A percentile compares a stretch with the other conserved stretches of the same genome.
phyloP scores from a whole-genome alignment of 176 grass and related monocot species.

The Eragrostis curvula region DNA sequence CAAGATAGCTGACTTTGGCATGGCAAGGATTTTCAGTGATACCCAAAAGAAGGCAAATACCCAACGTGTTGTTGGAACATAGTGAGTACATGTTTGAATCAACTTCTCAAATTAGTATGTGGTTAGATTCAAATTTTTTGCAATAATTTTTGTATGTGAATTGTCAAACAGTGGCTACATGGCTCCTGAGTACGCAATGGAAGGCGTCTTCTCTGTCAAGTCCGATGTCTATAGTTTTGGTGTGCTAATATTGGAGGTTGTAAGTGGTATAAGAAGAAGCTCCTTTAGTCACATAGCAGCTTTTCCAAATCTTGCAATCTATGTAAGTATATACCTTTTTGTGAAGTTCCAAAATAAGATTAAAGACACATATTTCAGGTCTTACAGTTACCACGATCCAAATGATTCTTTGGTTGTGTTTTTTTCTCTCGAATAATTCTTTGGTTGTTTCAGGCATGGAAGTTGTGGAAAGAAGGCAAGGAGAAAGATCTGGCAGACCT shows the following conservation, averaged over 20 bases:
- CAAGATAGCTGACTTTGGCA: slow-evolving; percentile 63
- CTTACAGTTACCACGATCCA: too few relatives aligned
- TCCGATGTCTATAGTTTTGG: slow-evolving; percentile 58
- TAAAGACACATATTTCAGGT: neutral
- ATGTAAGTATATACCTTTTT: slow-evolving; percentile 38
- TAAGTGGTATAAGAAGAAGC: slow-evolving; percentile 43
- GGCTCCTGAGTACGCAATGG: slow-evolving; percentile 57
- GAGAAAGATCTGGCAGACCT: slow-evolving; percentile 35
- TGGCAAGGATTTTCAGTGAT: slow-evolving; percentile 48
- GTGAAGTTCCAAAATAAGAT: neutral
- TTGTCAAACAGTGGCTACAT: slow-evolving; percentile 42
- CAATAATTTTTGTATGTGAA: neutral
- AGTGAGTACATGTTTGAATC: slow-evolving; percentile 11
- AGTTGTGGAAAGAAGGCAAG: slow-evolving; percentile 52
- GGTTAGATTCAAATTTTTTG: neutral
- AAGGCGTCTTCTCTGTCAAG: slow-evolving; percentile 52
- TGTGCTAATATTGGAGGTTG: slow-evolving; percentile 51
- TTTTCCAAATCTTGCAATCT: slow-evolving; percentile 40
- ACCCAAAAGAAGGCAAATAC: slow-evolving; percentile 40
- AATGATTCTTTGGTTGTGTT: neutral
- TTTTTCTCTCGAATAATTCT: neutral
- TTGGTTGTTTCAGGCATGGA: slow-evolving; percentile 37
- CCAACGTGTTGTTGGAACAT: slow-evolving; percentile 47
- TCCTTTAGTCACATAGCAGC: neutral
- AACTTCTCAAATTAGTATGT: neutral